Evolutionary conservation across 2,329 filamentous ascomycete genomes (phyloP).

Genomic region (Truncatella angustata): DNA sequence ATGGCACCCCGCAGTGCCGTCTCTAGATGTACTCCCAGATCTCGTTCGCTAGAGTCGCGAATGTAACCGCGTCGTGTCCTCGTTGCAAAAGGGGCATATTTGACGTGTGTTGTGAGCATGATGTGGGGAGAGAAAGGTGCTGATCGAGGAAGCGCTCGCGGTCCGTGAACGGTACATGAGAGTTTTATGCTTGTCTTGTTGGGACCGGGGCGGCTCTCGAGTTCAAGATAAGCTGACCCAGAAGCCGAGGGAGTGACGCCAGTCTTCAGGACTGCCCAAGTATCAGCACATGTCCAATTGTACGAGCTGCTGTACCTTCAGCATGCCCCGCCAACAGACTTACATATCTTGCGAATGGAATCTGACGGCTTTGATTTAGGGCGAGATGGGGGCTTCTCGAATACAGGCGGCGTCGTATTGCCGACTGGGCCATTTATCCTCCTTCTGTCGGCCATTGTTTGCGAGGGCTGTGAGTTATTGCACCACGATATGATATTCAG

Average conservation of each 20-base stretch:
- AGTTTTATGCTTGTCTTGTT: conserved; percentile 77
- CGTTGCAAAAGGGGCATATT: conserved; percentile 93
- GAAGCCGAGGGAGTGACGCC: conserved; percentile 90
- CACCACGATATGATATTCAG: too few relatives aligned
- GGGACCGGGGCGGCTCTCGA: conserved; percentile 46
- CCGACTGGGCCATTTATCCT: conserved; percentile 86
- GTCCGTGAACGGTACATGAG: conserved; percentile 89
- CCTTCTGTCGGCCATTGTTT: conserved; percentile 74
- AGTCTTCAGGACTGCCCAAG: conserved; percentile 75
- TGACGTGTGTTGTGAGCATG: conserved; percentile 88
- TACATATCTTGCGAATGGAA: conserved; percentile 84
- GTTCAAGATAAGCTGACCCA: conserved; percentile 83
- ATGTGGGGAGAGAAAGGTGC: conserved; percentile 91
- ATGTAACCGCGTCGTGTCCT: conserved; percentile 80
- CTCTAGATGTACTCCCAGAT: conserved; percentile 87
- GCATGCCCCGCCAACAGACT: conserved; percentile 36
- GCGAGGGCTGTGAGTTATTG: background rate
- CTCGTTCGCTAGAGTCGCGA: conserved; percentile 80
- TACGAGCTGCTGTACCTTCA: background rate
- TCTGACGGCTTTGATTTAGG: conserved; percentile 56
- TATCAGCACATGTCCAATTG: conserved; percentile 3
- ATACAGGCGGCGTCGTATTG: conserved; percentile 73
- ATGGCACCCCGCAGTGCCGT: conserved; percentile 85
- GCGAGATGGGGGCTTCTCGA: conserved; percentile 45
- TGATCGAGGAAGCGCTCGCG: conserved; percentile 83